Conservation (phyloP, 75 land plant genomes). For the Cryptomeria japonica region DNA sequence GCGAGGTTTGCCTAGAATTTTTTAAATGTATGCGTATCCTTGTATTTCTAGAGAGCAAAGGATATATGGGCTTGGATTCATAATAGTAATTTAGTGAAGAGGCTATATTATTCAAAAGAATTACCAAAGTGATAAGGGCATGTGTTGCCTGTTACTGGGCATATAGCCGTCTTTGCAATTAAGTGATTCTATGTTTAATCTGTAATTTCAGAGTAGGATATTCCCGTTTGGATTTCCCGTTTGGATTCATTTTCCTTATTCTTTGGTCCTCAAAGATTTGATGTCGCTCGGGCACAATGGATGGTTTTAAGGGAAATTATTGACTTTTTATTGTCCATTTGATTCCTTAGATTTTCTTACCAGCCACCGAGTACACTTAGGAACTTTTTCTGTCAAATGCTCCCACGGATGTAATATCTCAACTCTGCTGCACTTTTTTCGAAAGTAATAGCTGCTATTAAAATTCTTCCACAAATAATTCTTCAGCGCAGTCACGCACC, state of each 20-base stretch:
- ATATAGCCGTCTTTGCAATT: neutral
- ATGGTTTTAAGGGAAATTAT: neutral
- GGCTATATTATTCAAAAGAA: neutral
- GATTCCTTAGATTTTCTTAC: neutral
- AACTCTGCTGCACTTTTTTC: neutral
- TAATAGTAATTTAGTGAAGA: neutral
- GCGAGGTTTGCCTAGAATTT: constrained; percentile 34
- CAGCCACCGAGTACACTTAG: neutral
- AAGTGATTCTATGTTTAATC: neutral
- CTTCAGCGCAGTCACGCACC: neutral
- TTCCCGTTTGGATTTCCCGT: neutral
- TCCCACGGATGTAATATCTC: neutral
- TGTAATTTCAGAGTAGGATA: neutral
- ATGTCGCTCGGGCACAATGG: neutral
- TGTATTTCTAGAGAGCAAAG: neutral
- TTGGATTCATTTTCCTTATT: neutral
- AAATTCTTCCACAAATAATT: neutral
- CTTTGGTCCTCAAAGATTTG: neutral
- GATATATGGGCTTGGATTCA: neutral
- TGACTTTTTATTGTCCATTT: neutral
- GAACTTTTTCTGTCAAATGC: neutral
- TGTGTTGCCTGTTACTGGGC: neutral
- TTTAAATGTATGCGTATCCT: neutral
- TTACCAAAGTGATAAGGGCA: neutral
- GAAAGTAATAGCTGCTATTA: neutral